phyloP scores from a whole-genome alignment of 2,329 filamentous ascomycete species.

The Trichoderma koningii region DNA sequence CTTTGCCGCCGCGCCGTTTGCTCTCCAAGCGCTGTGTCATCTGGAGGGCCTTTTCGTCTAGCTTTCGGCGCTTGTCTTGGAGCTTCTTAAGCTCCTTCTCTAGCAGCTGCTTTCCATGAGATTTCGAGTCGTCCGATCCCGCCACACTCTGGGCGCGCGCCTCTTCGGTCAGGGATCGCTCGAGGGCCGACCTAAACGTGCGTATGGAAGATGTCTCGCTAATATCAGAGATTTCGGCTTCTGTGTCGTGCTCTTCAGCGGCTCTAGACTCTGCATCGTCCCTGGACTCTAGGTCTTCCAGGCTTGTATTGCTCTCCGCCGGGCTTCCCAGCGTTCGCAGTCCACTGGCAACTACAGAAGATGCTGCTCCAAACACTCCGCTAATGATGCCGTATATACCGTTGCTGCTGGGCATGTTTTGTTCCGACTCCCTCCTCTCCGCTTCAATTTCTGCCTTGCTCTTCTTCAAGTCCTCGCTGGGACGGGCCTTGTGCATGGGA shows the following conservation, averaged over 20 bases:
- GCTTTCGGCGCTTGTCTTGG: conserved; percentile 59
- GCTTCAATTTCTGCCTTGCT: conserved; percentile 38
- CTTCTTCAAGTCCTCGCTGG: conserved; percentile 31
- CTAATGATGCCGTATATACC: conserved; percentile 60
- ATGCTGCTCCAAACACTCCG: conserved; percentile 54
- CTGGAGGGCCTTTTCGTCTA: conserved; percentile 64
- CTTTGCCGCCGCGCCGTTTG: conserved; percentile 51
- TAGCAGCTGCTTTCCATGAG: conserved; percentile 34
- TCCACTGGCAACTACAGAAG: conserved; percentile 47
- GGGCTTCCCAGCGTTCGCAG: conserved; percentile 38
- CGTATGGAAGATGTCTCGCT: conserved; percentile 51
- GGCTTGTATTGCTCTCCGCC: conserved; percentile 34
- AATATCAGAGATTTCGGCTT: conserved; percentile 26
- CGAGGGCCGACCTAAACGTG: conserved; percentile 54
- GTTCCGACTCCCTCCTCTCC: conserved; percentile 36
- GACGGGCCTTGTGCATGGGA: conserved; percentile 31
- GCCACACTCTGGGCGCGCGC: conserved; percentile 33
- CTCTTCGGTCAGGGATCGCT: conserved; percentile 40
- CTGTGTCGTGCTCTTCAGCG: conserved; percentile 36
- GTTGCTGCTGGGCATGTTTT: conserved; percentile 43
- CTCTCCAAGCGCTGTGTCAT: conserved; percentile 51
- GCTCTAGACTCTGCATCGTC: conserved; percentile 31
- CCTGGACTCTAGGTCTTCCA: conserved; percentile 34
- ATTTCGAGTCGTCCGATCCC: conserved; percentile 47
- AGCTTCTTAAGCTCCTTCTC: conserved; percentile 69